Conservation (phyloP, 2,329 filamentous ascomycete genomes). For the Xylariomycetidae sp. region DNA sequence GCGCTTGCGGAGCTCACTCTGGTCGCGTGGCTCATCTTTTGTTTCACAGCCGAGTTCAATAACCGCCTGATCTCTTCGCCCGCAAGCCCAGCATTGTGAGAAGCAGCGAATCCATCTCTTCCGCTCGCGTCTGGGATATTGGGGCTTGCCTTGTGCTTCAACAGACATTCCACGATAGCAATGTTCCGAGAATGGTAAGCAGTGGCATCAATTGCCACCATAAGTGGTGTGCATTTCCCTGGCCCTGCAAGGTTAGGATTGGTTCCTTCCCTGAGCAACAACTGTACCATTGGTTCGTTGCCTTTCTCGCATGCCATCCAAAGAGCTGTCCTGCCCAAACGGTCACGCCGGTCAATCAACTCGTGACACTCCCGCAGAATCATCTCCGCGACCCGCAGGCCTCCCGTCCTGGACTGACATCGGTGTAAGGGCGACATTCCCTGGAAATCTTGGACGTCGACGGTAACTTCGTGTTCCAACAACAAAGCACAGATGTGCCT, state of each 20-base stretch:
- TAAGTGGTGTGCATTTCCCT: slow-evolving; percentile 17
- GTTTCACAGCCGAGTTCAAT: too few relatives aligned
- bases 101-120: slow-evolving; percentile 13
- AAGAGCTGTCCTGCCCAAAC: slow-evolving; percentile 22
- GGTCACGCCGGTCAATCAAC: slow-evolving; percentile 16
- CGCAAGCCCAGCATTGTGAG: slow-evolving; percentile 16
- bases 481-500: slow-evolving; percentile 21
- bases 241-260: slow-evolving; percentile 19
- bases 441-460: slow-evolving; percentile 20
- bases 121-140: slow-evolving; percentile 13
- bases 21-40: too few relatives aligned
- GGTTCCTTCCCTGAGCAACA: slow-evolving; percentile 15
- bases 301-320: slow-evolving; percentile 25
- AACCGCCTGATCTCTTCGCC: slow-evolving; percentile 13
- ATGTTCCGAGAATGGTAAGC: slow-evolving; percentile 22
- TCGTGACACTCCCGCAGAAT: slow-evolving; percentile 15
- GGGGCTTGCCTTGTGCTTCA: slow-evolving; percentile 17
- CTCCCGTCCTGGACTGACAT: slow-evolving; percentile 19
- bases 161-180: slow-evolving; percentile 15
- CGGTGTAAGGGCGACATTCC: slow-evolving; percentile 20
- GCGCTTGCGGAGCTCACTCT: too few relatives aligned
- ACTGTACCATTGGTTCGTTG: slow-evolving; percentile 23
- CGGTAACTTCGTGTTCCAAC: slow-evolving; percentile 18
- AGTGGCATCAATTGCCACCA: slow-evolving; percentile 9
- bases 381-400: slow-evolving; percentile 18